Conservation (phyloP, 2,329 filamentous ascomycete genomes). For the Diaporthe longicolla region DNA sequence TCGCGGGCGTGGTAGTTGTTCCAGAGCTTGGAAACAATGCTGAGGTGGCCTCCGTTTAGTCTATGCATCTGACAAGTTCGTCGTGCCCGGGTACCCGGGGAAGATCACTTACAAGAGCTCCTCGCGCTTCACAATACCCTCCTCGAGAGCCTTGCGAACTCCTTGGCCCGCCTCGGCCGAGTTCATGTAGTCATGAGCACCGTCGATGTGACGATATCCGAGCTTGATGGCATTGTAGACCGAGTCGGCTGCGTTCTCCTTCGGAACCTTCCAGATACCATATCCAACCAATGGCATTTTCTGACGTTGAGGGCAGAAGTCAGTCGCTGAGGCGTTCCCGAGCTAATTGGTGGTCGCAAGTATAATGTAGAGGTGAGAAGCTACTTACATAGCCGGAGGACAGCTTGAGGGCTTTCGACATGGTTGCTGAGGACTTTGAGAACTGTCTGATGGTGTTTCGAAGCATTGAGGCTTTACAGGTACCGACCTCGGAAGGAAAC, state of each 20-base stretch:
- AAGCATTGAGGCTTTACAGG: constrained; percentile 36
- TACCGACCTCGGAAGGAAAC: background rate
- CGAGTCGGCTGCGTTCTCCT: constrained; percentile 56
- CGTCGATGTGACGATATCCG: constrained; percentile 67
- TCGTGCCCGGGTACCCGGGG: background rate
- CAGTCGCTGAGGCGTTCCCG: background rate
- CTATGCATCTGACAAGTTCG: background rate
- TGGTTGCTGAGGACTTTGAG: constrained; percentile 35
- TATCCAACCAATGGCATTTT: constrained; percentile 58
- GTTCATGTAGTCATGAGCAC: constrained; percentile 72
- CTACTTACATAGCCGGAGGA: constrained; percentile 54
- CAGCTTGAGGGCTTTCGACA: constrained; percentile 48
- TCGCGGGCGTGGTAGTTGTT: constrained; percentile 74
- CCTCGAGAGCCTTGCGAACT: constrained; percentile 68
- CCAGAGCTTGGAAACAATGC: constrained; percentile 76
- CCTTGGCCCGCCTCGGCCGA: constrained; percentile 76
- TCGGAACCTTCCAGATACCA: constrained; percentile 58
- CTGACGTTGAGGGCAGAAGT: constrained; percentile 44
- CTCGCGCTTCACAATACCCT: constrained; percentile 73
- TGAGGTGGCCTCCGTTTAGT: background rate
- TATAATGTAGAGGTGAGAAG: background rate
- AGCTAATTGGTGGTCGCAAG: background rate
- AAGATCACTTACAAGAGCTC: constrained; percentile 64
- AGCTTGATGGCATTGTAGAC: constrained; percentile 74
- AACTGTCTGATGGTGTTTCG: constrained; percentile 36